Conservation (phyloP, 495 filamentous ascomycete species). For the Usnea hakonensis region DNA sequence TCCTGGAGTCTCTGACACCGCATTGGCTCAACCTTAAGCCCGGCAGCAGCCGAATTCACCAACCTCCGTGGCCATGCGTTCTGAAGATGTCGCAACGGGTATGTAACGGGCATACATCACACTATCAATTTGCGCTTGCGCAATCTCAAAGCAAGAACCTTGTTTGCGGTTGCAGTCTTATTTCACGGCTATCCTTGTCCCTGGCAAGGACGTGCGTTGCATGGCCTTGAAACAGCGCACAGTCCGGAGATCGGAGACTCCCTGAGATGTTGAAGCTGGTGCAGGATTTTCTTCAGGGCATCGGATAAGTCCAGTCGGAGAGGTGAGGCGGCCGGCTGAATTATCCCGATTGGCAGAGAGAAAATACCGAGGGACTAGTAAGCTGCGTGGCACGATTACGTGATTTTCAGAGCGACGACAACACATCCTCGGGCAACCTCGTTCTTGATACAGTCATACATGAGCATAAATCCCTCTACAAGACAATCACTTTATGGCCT, state of each 20-base stretch:
- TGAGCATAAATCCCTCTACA: background rate
- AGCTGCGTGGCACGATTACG: no score
- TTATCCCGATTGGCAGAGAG: background rate
- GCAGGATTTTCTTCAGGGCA: background rate
- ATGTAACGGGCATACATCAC: conserved; percentile 2
- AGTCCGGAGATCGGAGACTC: background rate
- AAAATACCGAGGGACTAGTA: background rate
- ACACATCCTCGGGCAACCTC: background rate
- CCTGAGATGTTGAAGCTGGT: background rate
- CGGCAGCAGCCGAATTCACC: background rate
- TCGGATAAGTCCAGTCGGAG: no score
- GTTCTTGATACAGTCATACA: no score
- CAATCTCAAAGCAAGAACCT: background rate
- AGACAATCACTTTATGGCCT: background rate
- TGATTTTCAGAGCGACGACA: background rate
- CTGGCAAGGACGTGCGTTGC: background rate
- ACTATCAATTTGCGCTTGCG: background rate
- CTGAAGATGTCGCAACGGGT: background rate
- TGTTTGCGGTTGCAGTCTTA: background rate
- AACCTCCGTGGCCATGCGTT: background rate
- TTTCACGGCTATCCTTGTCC: background rate
- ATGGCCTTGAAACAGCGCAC: background rate
- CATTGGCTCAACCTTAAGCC: background rate
- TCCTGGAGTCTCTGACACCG: background rate
- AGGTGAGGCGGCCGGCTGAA: background rate